Evolutionary conservation across 1,139 yeast genomes (phyloP).

Genomic region (Magnusiomyces sp.): DNA sequence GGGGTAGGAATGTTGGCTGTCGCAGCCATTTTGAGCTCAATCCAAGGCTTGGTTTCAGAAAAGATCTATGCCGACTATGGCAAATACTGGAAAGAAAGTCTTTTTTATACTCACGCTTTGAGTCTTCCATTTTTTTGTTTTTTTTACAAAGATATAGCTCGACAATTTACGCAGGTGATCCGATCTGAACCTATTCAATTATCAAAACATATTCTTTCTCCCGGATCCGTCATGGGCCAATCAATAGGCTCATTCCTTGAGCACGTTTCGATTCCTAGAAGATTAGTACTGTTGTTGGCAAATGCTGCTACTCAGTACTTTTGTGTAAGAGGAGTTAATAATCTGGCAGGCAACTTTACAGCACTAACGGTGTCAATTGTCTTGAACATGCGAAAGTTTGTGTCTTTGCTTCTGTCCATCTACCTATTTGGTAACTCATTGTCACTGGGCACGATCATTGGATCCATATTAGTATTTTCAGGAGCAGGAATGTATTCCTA

Average conservation of each 20-base stretch:
- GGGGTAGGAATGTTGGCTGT: conserved; percentile 42
- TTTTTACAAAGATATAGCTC: conserved; percentile 24
- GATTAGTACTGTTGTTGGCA: conserved; percentile 28
- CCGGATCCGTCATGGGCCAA: too few species aligned
- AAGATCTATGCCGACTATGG: conserved; percentile 43
- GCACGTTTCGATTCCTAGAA: too few species aligned
- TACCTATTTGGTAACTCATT: conserved; percentile 41
- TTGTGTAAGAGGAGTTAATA: conserved; percentile 62
- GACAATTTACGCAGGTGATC: conserved; percentile 19
- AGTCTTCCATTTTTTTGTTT: conserved; percentile 49
- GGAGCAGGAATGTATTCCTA: conserved; percentile 46
- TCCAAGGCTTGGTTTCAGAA: conserved; percentile 52
- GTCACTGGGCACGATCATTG: conserved; percentile 35
- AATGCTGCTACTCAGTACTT: conserved; percentile 56
- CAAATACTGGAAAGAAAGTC: conserved; percentile 51
- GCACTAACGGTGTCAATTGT: conserved; percentile 58
- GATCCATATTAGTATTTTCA: conserved; percentile 42
- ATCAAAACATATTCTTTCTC: conserved; percentile 1
- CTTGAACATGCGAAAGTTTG: conserved; percentile 50
- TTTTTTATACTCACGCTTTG: conserved; percentile 53
- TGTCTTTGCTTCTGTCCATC: conserved; percentile 49
- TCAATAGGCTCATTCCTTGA: too few species aligned
- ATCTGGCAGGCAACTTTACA: conserved; percentile 46
- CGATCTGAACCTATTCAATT: conserved; percentile 9
- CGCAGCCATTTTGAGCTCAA: conserved; percentile 44